Percentiles rank a stretch among this genome's conserved stretches.
Evolutionary conservation across 208 protist species (phyloP).

Genomic region (Leishmania guyanensis): DNA sequence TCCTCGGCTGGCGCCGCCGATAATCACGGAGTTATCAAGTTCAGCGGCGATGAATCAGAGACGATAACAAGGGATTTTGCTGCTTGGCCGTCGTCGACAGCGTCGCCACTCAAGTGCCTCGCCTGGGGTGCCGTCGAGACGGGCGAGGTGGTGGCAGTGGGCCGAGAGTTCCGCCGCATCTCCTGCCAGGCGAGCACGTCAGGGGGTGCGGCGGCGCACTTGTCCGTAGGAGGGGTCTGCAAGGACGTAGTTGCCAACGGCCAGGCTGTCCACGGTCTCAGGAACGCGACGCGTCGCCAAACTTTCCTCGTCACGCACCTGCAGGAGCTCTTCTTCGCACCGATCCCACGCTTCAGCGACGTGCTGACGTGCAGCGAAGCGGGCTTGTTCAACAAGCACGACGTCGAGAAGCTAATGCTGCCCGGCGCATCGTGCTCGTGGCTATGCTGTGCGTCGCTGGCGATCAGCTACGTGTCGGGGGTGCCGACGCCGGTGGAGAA

Average conservation of each 20-base stretch:
- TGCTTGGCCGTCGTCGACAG: not conserved
- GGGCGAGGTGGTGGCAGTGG: constrained; percentile 13
- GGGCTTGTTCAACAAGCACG: constrained; percentile 32
- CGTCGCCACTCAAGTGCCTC: not conserved
- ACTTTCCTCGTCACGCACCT: constrained; percentile 35
- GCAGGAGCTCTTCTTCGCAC: constrained; percentile 49
- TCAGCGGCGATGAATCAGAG: not conserved
- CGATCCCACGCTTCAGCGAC: constrained; percentile 49
- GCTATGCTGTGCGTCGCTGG: constrained; percentile 77
- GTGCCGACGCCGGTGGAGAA: constrained; percentile 77
- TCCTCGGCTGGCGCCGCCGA: not conserved
- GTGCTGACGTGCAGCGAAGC: constrained; percentile 30
- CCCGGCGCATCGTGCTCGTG: constrained; percentile 75
- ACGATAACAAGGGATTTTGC: not conserved
- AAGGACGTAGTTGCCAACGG: constrained; percentile 9
- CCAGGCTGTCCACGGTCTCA: constrained; percentile 37
- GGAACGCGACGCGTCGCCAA: constrained; percentile 33
- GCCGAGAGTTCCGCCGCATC: constrained; percentile 9
- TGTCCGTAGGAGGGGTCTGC: not conserved
- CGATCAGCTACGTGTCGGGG: constrained; percentile 75
- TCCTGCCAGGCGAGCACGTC: not conserved
- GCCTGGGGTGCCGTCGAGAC: not conserved
- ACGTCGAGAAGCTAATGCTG: constrained; percentile 49
- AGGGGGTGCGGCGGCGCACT: constrained; percentile 1
- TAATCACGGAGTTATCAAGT: constrained; percentile 3